Conservation (phyloP, 2,329 filamentous ascomycete genomes). For the Westerdykella ornata region DNA sequence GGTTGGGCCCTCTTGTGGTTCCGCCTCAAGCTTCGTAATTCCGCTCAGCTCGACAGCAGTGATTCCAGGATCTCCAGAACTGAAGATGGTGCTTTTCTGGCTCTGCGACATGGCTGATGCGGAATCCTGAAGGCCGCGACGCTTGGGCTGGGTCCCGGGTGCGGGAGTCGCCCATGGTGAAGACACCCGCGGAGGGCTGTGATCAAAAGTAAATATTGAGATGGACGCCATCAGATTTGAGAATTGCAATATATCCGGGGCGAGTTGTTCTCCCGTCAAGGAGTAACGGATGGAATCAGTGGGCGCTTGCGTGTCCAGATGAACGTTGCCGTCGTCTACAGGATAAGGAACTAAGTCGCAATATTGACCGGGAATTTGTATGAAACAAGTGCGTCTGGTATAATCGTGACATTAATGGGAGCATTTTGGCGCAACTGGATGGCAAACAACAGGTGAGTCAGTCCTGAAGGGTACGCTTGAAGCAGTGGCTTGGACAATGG, state of each 20-base stretch:
- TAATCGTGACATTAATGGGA: constrained; percentile 42
- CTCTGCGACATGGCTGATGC: constrained; percentile 10
- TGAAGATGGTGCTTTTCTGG: background rate
- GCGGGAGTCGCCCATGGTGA: constrained; percentile 76
- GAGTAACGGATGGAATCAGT: background rate
- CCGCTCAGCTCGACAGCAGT: constrained; percentile 22
- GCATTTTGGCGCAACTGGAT: constrained; percentile 43
- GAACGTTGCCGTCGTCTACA: constrained; percentile 7
- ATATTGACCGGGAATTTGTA: constrained; percentile 47
- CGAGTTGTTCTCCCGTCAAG: background rate
- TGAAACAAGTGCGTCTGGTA: constrained; percentile 47
- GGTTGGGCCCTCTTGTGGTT: constrained; percentile 88
- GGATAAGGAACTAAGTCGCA: constrained; percentile 6
- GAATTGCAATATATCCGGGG: background rate
- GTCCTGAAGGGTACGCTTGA: no score
- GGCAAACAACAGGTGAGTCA: constrained; percentile 16
- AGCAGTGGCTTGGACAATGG: no score
- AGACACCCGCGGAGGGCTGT: constrained; percentile 76
- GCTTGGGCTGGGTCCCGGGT: constrained; percentile 12
- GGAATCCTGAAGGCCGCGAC: constrained; percentile 14
- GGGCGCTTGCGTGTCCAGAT: background rate
- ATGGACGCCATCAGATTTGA: constrained; percentile 69
- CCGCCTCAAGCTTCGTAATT: constrained; percentile 72
- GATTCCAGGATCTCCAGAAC: background rate
- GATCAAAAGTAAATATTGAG: constrained; percentile 92